Evolutionary conservation across 805 yeast species (phyloP).

Genomic region (Barnettozyma pratensis): DNA sequence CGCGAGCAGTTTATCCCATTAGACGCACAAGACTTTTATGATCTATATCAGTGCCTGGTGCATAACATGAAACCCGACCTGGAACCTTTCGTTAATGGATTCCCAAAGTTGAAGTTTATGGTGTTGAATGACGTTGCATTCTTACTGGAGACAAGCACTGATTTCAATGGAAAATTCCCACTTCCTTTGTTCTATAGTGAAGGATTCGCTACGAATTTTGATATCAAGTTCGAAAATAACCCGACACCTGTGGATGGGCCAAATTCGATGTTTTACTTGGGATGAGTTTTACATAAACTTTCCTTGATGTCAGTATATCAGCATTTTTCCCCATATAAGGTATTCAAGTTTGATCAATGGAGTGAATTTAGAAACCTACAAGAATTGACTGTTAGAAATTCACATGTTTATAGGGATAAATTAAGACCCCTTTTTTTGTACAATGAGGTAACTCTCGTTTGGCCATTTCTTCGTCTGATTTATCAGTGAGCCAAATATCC

Average conservation of each 20-base stretch:
- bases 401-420: too few relatives aligned
- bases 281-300: not conserved
- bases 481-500: too few relatives aligned
- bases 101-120: slow-evolving; percentile 31
- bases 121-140: slow-evolving; percentile 36
- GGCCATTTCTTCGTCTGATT: too few relatives aligned
- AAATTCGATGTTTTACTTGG: not conserved
- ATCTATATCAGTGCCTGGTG: slow-evolving; percentile 31
- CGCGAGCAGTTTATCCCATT: slow-evolving; percentile 24
- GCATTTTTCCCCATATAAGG: slow-evolving; percentile 24
- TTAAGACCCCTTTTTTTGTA: too few relatives aligned
- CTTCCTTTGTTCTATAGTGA: slow-evolving; percentile 33
- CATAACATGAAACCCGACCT: slow-evolving; percentile 33
- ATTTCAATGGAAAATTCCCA: slow-evolving; percentile 22
- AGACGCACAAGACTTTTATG: slow-evolving; percentile 28
- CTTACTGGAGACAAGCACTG: slow-evolving; percentile 23
- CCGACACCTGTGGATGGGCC: not conserved
- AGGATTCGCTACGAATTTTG: slow-evolving; percentile 28
- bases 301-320: slow-evolving; percentile 11
- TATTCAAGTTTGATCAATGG: slow-evolving; percentile 33
- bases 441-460: too few relatives aligned
- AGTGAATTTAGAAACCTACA: slow-evolving; percentile 30
- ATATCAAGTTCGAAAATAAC: not conserved
- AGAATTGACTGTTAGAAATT: slow-evolving; percentile 16
- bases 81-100: slow-evolving; percentile 29